Base-by-base conservation (phyloP, 129 eudicot species). In the Flaveria ramosissima region DNA sequence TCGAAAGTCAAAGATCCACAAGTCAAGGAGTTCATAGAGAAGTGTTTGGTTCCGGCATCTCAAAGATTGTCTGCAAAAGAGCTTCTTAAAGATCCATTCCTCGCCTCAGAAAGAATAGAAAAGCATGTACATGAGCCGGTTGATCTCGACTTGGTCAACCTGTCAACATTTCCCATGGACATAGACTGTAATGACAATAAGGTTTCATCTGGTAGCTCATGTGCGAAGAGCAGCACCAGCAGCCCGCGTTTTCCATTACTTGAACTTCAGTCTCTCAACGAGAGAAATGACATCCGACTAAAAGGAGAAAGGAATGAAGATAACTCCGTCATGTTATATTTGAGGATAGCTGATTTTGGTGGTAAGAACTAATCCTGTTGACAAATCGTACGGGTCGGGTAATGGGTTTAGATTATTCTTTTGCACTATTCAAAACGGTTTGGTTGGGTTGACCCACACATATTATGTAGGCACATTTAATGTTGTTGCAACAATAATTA, bases 21-120 rank as follows among this genome's bases (percentile, higher is more conserved):
- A 71, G 86, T 76, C 57, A 84, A 79, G 61, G 77, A 57, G 39
- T 78, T 87, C 13, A 87, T 87, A 17, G 91, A 87, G 63, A 87
- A 84, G 60, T 87, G 91, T 72, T 52, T 87, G 79, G 86, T 78
- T 60, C 91, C 88, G 1, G 84, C 78, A 3, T 75, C 86, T 78
- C 72, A 78, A 53, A 72, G 91, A 55, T 67, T 81, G 71, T 42
- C 86, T 45, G 88, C 91, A 17, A 45, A 39, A 32, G 88, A 87
- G 84, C 84, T 87, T 26, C 46, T 87, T 61, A 84, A 81, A 56
- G 88, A 81, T 66, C 86, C 84, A 1, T 87, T 84, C 50, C 84
- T 86, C 56, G 79, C 82, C 45, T 19, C 83, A 62, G 91, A 77
- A 57, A 81, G 53, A 59, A 36, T 68, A 24, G 76, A 83, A 69